Base-by-base conservation (phyloP, 805 yeast species). In the Scheffersomyces ergatensis region DNA sequence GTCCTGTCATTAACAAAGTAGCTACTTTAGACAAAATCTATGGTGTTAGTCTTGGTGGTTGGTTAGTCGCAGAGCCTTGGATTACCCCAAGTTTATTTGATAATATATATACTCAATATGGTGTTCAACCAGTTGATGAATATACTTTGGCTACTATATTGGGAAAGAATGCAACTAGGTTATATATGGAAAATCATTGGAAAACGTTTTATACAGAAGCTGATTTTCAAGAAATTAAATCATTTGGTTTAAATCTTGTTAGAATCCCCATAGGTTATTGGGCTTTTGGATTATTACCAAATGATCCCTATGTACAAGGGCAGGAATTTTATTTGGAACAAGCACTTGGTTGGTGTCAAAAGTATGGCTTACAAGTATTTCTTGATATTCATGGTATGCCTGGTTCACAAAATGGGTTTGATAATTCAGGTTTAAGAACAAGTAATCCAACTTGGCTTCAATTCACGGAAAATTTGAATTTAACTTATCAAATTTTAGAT, bases 401-500 rank as follows among this genome's bases (percentile, higher is more conserved):
- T 6, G 95, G 93, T 1, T 83, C 92, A 1, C 95, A 87, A 55
- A 88, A 87, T 58, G 95, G 95, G 16, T 86, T 86, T 67, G 93
- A 87, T 55, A 88, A 86, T 53, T 81, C 89, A 7, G 96, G 95
- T 1, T 60, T 72, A 29, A 67, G 87, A 49, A 78, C 50, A 13
- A 32, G 19, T 4, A 12, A 27, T 14, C 53, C 54, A 6, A 16
- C 30, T 14, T 52, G 57, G 55, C 33, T 52, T 23, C 36, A 49
- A 23, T 5, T 9, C 11, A 36, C 34, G 21, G 46, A 40, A 16
- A 44, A 46, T 19, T 36, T 41, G 33, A 35, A 32, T 17, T 27
- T 51, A 20, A 48, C 50, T 6, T 24, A 46, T 17, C 32, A 34
- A 13, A 36, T 50, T 6, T 17, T 50, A 7, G 44, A 48, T n/a